A percentile compares a stretch with the other conserved stretches of the same genome.
Evolutionary conservation across 768 basidiomycete species (phyloP).

Genomic region (Saitozyma podzolica): DNA sequence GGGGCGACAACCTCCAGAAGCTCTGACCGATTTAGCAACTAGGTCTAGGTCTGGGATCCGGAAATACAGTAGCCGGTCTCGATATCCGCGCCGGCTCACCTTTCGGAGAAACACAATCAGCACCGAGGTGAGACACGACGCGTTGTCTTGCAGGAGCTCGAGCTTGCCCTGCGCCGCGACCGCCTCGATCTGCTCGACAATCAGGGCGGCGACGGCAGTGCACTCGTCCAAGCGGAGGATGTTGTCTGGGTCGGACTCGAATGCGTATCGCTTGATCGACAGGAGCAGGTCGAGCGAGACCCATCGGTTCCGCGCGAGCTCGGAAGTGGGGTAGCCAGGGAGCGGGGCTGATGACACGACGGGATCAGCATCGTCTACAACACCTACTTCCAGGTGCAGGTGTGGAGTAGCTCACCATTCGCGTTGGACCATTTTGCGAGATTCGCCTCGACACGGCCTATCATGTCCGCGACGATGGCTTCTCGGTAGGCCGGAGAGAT

Average conservation of each 20-base stretch:
- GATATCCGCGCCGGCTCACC: constrained; percentile 5
- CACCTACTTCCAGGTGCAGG: background rate
- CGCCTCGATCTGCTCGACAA: constrained; percentile 24
- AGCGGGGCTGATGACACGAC: too few relatives aligned
- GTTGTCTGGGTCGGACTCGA: constrained; percentile 14
- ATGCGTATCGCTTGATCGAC: constrained; percentile 21
- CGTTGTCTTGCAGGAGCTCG: constrained; percentile 34
- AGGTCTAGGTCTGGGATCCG: background rate
- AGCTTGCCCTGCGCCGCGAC: constrained; percentile 21
- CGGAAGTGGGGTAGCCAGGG: too few relatives aligned
- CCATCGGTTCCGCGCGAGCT: too few relatives aligned
- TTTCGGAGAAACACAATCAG: constrained; percentile 25
- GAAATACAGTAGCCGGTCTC: background rate
- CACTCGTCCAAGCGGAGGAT: constrained; percentile 22
- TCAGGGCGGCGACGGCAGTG: constrained; percentile 13
- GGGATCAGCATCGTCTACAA: too few relatives aligned
- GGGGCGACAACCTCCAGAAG: constrained; percentile 12
- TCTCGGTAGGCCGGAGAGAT: background rate
- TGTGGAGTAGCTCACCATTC: background rate
- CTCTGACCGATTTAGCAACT: constrained; percentile 11
- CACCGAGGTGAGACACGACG: constrained; percentile 28
- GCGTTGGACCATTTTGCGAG: background rate
- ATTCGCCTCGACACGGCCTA: background rate
- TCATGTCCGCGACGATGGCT: background rate
- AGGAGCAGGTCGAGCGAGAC: constrained; percentile 21